Conservation (phyloP, 805 yeast species). For the Wickerhamia fluorescens region DNA sequence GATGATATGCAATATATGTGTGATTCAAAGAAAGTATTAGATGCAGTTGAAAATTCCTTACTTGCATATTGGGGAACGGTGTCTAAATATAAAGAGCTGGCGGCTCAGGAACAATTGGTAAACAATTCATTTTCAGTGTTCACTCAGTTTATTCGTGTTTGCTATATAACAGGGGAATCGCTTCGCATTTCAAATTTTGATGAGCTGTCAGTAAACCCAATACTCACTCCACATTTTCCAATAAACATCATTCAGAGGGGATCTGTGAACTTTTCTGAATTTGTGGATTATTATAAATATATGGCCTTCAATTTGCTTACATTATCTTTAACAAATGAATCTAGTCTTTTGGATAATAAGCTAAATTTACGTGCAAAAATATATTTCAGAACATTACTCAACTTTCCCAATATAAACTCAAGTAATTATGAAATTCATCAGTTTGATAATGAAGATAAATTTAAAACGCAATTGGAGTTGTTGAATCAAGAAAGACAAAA, state of each 20-base stretch:
- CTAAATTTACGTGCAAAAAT: constrained; percentile 14
- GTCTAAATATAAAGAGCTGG: constrained; percentile 8
- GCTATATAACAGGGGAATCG: constrained; percentile 14
- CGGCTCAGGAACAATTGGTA: no score
- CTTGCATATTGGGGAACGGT: constrained; percentile 3
- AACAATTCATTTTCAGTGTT: no score
- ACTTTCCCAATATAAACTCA: constrained; percentile 16
- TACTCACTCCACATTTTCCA: constrained; percentile 17
- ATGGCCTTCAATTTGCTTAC: constrained; percentile 21
- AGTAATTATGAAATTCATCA: constrained; percentile 5
- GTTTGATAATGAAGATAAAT: constrained; percentile 1
- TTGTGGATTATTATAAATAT: constrained; percentile 20
- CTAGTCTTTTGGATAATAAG: neutral
- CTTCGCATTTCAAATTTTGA: constrained; percentile 10
- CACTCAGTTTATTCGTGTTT: constrained; percentile 9
- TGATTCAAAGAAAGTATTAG: constrained; percentile 1
- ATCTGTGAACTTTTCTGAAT: constrained; percentile 10
- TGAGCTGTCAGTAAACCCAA: constrained; percentile 2
- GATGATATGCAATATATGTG: no score
- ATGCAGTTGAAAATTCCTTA: constrained; percentile 3
- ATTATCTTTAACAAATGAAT: constrained; percentile 8
- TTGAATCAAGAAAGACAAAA: constrained; percentile 1
- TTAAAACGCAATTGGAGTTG: constrained; percentile 1
- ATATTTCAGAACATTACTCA: constrained; percentile 17
- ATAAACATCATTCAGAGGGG: constrained; percentile 9